Conservation (phyloP, 2,329 filamentous ascomycete species). For the Pleochaeta shiraiana region DNA sequence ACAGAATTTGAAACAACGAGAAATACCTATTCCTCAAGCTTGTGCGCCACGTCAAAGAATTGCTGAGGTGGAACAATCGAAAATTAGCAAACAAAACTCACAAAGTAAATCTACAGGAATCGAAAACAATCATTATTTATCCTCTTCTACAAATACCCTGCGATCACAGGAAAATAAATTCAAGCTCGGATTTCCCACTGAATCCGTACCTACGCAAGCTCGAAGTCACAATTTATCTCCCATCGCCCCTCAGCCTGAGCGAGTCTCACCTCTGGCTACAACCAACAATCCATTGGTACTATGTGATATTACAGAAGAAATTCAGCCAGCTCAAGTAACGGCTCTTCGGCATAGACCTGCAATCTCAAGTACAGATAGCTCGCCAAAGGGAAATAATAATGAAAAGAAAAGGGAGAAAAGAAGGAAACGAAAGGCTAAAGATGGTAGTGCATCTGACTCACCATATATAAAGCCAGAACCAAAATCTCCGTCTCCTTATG, state of each 20-base stretch:
- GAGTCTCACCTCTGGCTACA: slow-evolving; percentile 36
- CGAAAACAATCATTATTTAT: neutral
- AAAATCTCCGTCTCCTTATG: slow-evolving; percentile 37
- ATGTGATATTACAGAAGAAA: slow-evolving; percentile 14
- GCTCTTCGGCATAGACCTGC: slow-evolving; percentile 28
- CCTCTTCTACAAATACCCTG: neutral
- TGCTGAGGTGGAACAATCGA: neutral
- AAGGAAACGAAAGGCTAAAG: slow-evolving; percentile 27
- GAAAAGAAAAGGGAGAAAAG: slow-evolving; percentile 27
- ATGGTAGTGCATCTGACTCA: slow-evolving; percentile 20
- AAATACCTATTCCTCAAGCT: slow-evolving; percentile 6
- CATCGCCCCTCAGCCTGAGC: slow-evolving; percentile 52
- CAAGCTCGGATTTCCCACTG: slow-evolving; percentile 22
- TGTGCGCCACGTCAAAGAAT: slow-evolving; percentile 3
- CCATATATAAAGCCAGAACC: slow-evolving; percentile 43
- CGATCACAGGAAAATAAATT: neutral
- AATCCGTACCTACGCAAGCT: slow-evolving; percentile 36
- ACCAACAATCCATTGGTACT: slow-evolving; percentile 19
- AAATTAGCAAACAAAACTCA: neutral
- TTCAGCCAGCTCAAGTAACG: slow-evolving; percentile 30
- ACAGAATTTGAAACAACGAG: neutral
- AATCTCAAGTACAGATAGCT: slow-evolving; percentile 36
- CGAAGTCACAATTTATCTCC: slow-evolving; percentile 53
- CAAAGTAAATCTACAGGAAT: neutral
- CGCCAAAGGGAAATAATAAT: slow-evolving; percentile 29